Conservation (phyloP, 2,329 filamentous ascomycete species). For the Neoscytalidium dimidiatum region DNA sequence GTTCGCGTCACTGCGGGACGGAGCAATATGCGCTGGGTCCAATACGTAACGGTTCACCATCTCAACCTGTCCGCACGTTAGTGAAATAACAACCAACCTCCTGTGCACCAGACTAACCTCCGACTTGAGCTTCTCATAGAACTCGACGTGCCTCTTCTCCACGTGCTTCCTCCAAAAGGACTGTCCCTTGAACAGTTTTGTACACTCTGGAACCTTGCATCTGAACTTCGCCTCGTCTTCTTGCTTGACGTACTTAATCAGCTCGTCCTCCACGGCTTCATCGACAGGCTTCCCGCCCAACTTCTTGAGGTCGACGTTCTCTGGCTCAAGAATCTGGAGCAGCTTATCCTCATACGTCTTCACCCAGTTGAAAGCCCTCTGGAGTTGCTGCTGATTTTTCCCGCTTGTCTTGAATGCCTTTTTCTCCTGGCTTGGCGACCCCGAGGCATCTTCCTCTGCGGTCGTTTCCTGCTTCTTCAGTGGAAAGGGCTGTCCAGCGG, state of each 20-base stretch:
- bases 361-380: conserved; percentile 97
- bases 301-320: conserved; percentile 83
- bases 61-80: conserved; percentile 62
- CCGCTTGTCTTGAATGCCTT: conserved; percentile 66
- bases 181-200: conserved; percentile 95
- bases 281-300: conserved; percentile 85
- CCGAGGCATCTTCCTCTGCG: conserved; percentile 64
- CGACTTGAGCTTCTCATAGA: conserved; percentile 75
- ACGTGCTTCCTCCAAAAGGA: conserved; percentile 98
- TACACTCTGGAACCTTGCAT: conserved; percentile 94
- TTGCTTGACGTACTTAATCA: conserved; percentile 87
- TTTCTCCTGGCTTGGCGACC: conserved; percentile 69
- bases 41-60: conserved; percentile 94
- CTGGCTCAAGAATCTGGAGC: conserved; percentile 86
- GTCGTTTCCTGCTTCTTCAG: conserved; percentile 71
- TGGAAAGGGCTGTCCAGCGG: conserved; percentile 79
- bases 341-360: conserved; percentile 98
- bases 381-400: conserved; percentile 88
- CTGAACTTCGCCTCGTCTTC: conserved; percentile 97
- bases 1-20: conserved; percentile 89
- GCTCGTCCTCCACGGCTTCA: conserved; percentile 83
- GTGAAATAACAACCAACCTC: not conserved
- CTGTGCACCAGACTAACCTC: conserved; percentile 65
- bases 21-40: conserved; percentile 91
- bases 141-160: conserved; percentile 91